Base-by-base conservation (phyloP, 2,329 filamentous ascomycete genomes). In the Trichoderma pleuroti region DNA sequence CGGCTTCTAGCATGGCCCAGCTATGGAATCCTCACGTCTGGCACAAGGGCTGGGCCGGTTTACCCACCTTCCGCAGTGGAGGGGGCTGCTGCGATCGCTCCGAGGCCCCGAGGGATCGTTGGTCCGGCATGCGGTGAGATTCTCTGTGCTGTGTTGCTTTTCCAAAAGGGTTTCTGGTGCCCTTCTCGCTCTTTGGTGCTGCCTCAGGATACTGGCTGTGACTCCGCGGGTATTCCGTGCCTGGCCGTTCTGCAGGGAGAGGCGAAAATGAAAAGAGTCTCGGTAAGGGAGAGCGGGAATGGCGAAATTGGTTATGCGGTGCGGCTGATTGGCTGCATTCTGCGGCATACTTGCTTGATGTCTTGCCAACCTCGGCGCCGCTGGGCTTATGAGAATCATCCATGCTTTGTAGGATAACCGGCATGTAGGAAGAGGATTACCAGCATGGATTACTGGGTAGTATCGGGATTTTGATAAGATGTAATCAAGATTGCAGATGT, bases 281-380 rank as follows among this genome's bases (percentile, higher is more conserved):
- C 68, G 68, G 68, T 61, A 70, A 70, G 36, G 26, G 49, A 39
- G 12, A 64, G 60, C 68, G 68, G 68, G 34, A 70, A 39, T 64
- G 32, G 5, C 5, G 5, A 4, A 4, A 28, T 42, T 70, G 59
- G 32, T 54, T 61, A 52, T 46, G 68, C 8, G 24, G 0, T 26
- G 46, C 39, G 30, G 36, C 26, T 70, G 68, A 70, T 70, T 70
- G 68, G 68, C 21, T 64, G n/a, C 9, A 5, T 6, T 34, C 56
- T n/a, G n/a, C n/a, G 26, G 28, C n/a, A 32, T 26, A 49, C 42
- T 3, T 28, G 5, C 26, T 49, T 5, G 24, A 30, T 52, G 21
- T 21, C 11, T 21, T 42, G 16, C 36, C 36, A 42, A 59, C 28
- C 52, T 39, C 32, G 34, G 52, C 24, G 52, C 34, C 52, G 34